Conservation (phyloP, 495 filamentous ascomycete species). For the Penicillium soppii region DNA sequence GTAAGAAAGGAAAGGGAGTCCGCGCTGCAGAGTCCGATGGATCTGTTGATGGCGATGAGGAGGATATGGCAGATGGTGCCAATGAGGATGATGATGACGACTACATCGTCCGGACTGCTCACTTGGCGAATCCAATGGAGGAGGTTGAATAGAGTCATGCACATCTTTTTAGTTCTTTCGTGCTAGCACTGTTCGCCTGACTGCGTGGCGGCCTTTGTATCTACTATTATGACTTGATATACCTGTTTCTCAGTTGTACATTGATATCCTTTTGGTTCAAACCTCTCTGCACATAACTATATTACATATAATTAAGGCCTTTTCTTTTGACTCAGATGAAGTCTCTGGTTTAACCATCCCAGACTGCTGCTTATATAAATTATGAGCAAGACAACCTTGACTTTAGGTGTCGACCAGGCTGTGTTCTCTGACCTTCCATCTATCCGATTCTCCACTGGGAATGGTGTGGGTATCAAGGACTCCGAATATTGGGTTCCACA, state of each 20-base stretch:
- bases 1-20: slow-evolving; percentile 43
- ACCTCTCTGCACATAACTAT: too few species aligned
- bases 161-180: background rate
- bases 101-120: slow-evolving; percentile 45
- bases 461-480: too few species aligned
- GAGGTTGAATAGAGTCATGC: slow-evolving; percentile 22
- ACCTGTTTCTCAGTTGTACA: slow-evolving; percentile 1
- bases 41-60: slow-evolving; percentile 40
- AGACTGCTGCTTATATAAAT: too few species aligned
- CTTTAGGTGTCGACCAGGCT: too few species aligned
- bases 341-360: too few species aligned
- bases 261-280: background rate
- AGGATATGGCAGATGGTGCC: slow-evolving; percentile 33
- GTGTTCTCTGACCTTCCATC: too few species aligned
- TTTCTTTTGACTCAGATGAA: too few species aligned
- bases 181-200: background rate
- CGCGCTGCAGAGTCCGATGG: slow-evolving; percentile 36
- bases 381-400: too few species aligned
- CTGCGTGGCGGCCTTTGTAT: background rate
- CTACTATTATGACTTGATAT: slow-evolving; percentile 5
- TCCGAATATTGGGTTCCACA: too few species aligned
- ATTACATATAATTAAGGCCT: too few species aligned
- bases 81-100: slow-evolving; percentile 49
- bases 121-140: slow-evolving; percentile 31
- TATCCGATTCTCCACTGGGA: too few species aligned